Conservation (phyloP, 1,284 basidiomycete species). For the Trichosporon ovoides region DNA sequence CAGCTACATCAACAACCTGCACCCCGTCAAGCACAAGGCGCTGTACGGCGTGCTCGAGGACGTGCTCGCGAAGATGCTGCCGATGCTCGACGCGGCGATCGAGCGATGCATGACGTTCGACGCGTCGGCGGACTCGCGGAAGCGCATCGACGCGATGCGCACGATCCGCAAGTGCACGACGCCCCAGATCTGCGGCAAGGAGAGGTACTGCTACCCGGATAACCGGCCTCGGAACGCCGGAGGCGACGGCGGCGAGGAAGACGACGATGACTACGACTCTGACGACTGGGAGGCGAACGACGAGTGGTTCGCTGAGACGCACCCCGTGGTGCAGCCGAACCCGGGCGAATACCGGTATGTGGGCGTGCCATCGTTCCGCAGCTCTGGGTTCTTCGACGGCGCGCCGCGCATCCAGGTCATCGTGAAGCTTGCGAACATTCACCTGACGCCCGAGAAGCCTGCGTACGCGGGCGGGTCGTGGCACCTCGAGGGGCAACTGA, state of each 20-base stretch:
- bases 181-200: neutral
- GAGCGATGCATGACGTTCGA: constrained; percentile 3
- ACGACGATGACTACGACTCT: neutral
- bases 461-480: constrained; percentile 10
- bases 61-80: neutral
- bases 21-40: constrained; percentile 5
- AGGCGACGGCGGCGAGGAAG: constrained; percentile 3
- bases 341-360: constrained; percentile 9
- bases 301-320: constrained; percentile 12
- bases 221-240: constrained; percentile 3
- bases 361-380: neutral
- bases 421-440: constrained; percentile 19
- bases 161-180: constrained; percentile 7
- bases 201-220: neutral
- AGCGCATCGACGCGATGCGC: neutral
- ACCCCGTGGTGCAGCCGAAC: constrained; percentile 13
- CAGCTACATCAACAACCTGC: constrained; percentile 19
- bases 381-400: neutral
- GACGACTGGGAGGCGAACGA: neutral
- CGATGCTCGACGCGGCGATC: neutral
- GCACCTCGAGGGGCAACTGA: constrained; percentile 17
- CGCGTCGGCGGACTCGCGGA: neutral
- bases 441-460: constrained; percentile 18
- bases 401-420: constrained; percentile 11
- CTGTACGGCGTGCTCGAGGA: constrained; percentile 1